Base-by-base conservation (phyloP, 768 basidiomycete species). In the Dictyophora rubrovolvata region DNA sequence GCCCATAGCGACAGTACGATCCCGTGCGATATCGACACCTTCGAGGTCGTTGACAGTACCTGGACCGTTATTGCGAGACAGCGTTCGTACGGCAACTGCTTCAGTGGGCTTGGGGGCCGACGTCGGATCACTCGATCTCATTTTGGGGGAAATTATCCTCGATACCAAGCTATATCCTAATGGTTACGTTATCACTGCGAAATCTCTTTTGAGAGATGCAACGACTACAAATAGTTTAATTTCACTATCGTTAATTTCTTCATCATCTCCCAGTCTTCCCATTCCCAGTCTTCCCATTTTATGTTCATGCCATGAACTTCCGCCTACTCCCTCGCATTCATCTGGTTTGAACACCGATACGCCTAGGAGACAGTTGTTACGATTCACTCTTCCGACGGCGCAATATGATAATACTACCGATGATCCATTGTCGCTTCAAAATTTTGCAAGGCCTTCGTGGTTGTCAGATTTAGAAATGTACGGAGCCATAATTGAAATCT, bases 261-360 rank as follows among this genome's bases (percentile, higher is more conserved):
- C 20, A 66, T 61, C 6, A 56, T 47, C 50, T 33, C 53, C n/a
- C n/a, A n/a, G n/a, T n/a, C n/a, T n/a, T n/a, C n/a, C n/a, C n/a
- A n/a, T n/a, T 34, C 58, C 18, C 23, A 72, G 63, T 36, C 77
- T 84, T 28, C 89, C 83, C 16, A 72, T 89, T 62, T 68, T 69
- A 23, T 80, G 80, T 60, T 76, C 77, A 5, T 74, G 93, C 14
- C 80, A 89, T 67, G 87, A 86, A 0, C 79, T 95, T 55, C 91
- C 94, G 0, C 81, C 85, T 1, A 93, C 91, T 20, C 82, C 91
- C 11, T 72, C 90, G 59, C 89, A 88, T 64, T 88, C 90, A 20
- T 85, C 88, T 37, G 79, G 75, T 23, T 74, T 85, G 37, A 80
- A 82, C 59, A 68, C 70, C 17, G 77, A 78, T 61, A 70, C 71